Base-by-base conservation (phyloP, 2,329 filamentous ascomycete species). In the Neoarthrinium moseri region DNA sequence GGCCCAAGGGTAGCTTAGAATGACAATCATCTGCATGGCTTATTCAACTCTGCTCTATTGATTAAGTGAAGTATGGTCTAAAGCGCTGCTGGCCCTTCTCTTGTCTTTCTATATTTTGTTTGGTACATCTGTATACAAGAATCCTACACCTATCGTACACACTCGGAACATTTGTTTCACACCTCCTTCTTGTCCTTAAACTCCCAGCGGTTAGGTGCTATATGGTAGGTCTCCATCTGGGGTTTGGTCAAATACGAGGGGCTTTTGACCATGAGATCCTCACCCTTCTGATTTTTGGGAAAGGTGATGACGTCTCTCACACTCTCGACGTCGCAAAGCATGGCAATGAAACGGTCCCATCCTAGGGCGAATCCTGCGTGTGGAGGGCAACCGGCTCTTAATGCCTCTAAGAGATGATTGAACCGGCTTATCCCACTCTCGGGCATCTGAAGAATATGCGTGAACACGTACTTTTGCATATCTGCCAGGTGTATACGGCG, bases 301-400 rank as follows among this genome's bases (percentile, higher is more conserved):
- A 99, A 99, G 0, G 91, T 91, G 66, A 99, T 96, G 2, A 99
- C 92, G 69, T 99, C 92, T 49, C 89, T 76, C 3, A 99, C 86
- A 2, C 86, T 91, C 10, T 86, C 77, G 24, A 80, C 85, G 2
- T 85, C 86, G 18, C 86, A 80, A 74, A 99, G 80, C 1, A 96
- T 72, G 1, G 92, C 86, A 30, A 94, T 77, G 39, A 99, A 67
- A 4, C 94, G 78, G 64, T 99, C 94, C 63, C 96, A 96, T 0
- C 94, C 94, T 13, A 99, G 72, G 1, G 94, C 94, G 52, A 99
- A 87, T 0, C 94, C 94, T 0, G 94, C 91, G 62, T 99, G 94
- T 0, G 94, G 95, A 11, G 94, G 94, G 70, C 94, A 97, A 0
- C 92, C 95, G 0, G 88, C 83, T 6, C 82, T 74, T 6, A 99